phyloP scores from a whole-genome alignment of 495 filamentous ascomycete genomes.

The Melanomma pulvis-pyrius region DNA sequence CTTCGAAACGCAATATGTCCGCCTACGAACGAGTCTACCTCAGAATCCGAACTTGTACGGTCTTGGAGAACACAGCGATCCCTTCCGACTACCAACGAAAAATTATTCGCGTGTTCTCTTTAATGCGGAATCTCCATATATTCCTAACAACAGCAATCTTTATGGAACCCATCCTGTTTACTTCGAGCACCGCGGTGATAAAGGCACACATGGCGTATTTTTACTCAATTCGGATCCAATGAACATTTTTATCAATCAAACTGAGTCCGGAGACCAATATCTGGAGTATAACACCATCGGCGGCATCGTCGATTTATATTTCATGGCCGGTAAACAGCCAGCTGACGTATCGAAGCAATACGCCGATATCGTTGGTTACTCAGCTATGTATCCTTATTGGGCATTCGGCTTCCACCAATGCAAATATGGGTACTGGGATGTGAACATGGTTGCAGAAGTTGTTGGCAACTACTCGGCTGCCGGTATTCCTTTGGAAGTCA shows the following conservation, averaged over 20 bases:
- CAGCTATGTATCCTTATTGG: constrained; percentile 86
- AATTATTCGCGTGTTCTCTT: constrained; percentile 82
- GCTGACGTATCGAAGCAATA: constrained; percentile 76
- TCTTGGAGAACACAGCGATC: constrained; percentile 77
- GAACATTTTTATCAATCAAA: constrained; percentile 79
- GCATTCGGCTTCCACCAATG: constrained; percentile 83
- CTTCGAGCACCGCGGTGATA: constrained; percentile 70
- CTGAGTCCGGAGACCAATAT: constrained; percentile 63
- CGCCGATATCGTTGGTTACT: constrained; percentile 61
- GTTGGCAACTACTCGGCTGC: constrained; percentile 79
- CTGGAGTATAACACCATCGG: constrained; percentile 85
- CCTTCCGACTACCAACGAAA: constrained; percentile 69
- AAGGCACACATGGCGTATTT: constrained; percentile 77
- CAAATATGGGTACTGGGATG: constrained; percentile 72
- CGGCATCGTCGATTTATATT: constrained; percentile 83
- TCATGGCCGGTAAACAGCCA: constrained; percentile 73
- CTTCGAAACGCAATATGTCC: constrained; percentile 80
- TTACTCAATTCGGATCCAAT: constrained; percentile 82
- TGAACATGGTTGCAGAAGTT: constrained; percentile 77
- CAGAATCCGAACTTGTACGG: constrained; percentile 74
- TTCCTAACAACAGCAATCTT: constrained; percentile 68
- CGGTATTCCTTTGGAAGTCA: constrained; percentile 78
- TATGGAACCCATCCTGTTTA: constrained; percentile 87
- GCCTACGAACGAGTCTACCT: constrained; percentile 70
- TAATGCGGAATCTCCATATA: constrained; percentile 71